A percentile compares a stretch with the other conserved stretches of the same genome.
phyloP scores from a whole-genome alignment of 176 grass and related monocot genomes.

The Dactylis glomerata region DNA sequence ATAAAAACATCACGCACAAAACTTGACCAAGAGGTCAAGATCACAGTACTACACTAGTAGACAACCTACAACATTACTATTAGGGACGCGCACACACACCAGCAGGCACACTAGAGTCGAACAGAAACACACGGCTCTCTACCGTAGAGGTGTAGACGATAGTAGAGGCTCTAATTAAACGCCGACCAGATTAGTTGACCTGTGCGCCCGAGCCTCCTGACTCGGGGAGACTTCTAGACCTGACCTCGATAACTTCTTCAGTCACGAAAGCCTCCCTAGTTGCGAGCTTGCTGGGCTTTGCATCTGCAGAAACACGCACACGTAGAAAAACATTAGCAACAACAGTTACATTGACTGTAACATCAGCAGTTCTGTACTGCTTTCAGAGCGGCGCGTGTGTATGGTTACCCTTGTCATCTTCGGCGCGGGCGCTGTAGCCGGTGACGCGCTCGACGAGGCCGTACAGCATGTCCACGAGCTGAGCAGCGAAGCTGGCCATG shows the following conservation, averaged over 20 bases:
- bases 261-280: background rate
- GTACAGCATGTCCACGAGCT: constrained; percentile 41
- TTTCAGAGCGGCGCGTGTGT: background rate
- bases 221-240: background rate
- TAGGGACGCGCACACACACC: background rate
- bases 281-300: background rate
- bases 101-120: background rate
- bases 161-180: background rate
- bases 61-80: too few species aligned
- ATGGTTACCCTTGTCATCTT: background rate
- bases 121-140: background rate
- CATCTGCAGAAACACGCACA: background rate
- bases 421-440: background rate
- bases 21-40: background rate
- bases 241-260: background rate
- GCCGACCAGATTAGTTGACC: background rate
- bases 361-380: background rate
- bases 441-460: constrained; percentile 30
- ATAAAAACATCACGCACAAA: background rate
- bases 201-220: background rate
- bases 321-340: background rate
- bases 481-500: constrained; percentile 37
- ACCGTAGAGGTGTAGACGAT: background rate
- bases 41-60: too few species aligned
- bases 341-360: background rate